These are phyloP conservation scores for Penicillium capsulatum DNA, from an alignment of 2,329 filamentous ascomycete species.

Conservation along the genomic window DNA sequence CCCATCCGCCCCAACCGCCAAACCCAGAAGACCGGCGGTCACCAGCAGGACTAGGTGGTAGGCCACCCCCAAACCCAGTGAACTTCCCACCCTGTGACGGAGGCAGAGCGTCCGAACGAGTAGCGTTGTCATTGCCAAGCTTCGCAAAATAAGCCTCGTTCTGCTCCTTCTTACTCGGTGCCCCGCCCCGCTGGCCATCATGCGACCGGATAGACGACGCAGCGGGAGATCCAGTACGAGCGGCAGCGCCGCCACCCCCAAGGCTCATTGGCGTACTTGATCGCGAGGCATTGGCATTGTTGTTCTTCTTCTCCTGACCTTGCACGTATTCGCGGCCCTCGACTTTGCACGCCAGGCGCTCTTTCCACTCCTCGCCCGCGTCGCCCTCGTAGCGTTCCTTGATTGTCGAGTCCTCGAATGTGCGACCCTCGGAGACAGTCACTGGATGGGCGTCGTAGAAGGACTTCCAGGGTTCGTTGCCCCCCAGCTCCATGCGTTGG, in stretches of 20 bases:
- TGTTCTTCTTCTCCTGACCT: constrained; percentile 54
- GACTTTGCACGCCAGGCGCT: constrained; percentile 78
- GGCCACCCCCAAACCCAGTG: constrained; percentile 78
- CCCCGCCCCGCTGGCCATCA: constrained; percentile 22
- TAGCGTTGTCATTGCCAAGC: constrained; percentile 77
- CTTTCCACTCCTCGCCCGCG: constrained; percentile 92
- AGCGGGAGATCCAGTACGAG: constrained; percentile 22
- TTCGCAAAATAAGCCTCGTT: constrained; percentile 89
- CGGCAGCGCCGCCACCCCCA: constrained; percentile 6
- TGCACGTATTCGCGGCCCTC: constrained; percentile 84
- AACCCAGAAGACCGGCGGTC: constrained; percentile 20
- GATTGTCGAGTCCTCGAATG: constrained; percentile 84
- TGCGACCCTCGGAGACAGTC: constrained; percentile 62
- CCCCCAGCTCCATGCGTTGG: constrained; percentile 85
- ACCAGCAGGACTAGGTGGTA: constrained; percentile 49
- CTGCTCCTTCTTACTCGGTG: constrained; percentile 55
- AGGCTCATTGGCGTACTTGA: constrained; percentile 27
- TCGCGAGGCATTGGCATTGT: constrained; percentile 30
- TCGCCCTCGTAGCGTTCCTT: constrained; percentile 86
- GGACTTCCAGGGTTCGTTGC: constrained; percentile 78
- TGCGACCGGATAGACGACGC: constrained; percentile 19
- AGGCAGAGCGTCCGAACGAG: constrained; percentile 66
- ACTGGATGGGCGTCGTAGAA: constrained; percentile 76
- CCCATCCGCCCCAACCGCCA: constrained; percentile 18
- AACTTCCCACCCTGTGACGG: constrained; percentile 93